A percentile compares a stretch with the other conserved stretches of the same genome.
These are phyloP conservation scores for Brasenia schreberi DNA, from an alignment of 164 flowering plant genomes.

Conservation along the genomic window DNA sequence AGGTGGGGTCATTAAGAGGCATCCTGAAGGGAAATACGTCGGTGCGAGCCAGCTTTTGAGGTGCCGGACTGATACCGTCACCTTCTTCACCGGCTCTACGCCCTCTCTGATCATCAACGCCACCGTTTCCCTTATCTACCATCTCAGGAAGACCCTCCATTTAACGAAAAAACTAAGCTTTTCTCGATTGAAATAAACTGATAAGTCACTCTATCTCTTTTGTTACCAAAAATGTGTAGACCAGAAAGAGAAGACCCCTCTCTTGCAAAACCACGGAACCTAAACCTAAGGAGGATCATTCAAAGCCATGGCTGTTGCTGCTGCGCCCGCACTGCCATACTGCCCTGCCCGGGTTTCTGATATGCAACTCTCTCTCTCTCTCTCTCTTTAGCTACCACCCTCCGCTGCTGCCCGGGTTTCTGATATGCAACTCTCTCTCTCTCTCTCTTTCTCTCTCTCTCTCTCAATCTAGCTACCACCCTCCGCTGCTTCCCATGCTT, in stretches of 20 bases:
- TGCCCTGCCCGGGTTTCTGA: constrained; percentile 1
- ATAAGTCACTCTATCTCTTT: constrained; percentile 4
- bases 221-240: neutral
- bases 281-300: neutral
- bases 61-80: constrained; percentile 10
- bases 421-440: neutral
- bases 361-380: neutral
- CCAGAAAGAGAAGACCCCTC: neutral
- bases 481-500: constrained; percentile 49
- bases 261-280: neutral
- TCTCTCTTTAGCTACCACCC: constrained; percentile 19
- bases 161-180: neutral
- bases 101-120: neutral
- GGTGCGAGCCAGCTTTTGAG: constrained; percentile 20
- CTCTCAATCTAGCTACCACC: constrained; percentile 21
- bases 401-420: constrained; percentile 6
- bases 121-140: neutral
- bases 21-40: constrained; percentile 21
- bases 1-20: constrained; percentile 22
- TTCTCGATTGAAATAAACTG: neutral
- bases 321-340: constrained; percentile 17
- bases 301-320: neutral
- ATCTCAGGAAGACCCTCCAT: constrained; percentile 7
- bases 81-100: constrained; percentile 1
- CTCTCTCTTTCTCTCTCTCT: neutral